Evolutionary conservation across 2,329 filamentous ascomycete genomes (phyloP).

Genomic region (Dothideomycetes sp.): DNA sequence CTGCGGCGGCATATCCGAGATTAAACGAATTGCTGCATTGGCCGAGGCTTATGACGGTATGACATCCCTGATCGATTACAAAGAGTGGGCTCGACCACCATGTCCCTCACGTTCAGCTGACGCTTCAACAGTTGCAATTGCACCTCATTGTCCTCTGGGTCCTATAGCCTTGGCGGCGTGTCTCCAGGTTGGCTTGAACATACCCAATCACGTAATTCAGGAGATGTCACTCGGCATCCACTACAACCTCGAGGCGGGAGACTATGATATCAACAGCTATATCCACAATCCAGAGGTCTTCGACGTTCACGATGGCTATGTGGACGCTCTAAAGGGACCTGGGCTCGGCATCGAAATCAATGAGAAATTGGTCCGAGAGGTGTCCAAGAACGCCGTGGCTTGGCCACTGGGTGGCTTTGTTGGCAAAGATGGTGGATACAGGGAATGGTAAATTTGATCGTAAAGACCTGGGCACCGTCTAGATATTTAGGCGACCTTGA

Average conservation of each 20-base stretch:
- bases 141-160: conserved; percentile 61
- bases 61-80: too few relatives aligned
- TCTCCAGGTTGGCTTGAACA: conserved; percentile 52
- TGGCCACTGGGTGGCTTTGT: conserved; percentile 58
- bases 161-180: conserved; percentile 61
- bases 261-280: conserved; percentile 42
- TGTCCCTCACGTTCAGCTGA: background rate
- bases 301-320: conserved; percentile 14
- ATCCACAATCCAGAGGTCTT: conserved; percentile 15
- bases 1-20: conserved; percentile 60
- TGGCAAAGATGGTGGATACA: conserved; percentile 52
- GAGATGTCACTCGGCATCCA: conserved; percentile 73
- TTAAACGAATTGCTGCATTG: conserved; percentile 57
- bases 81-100: background rate
- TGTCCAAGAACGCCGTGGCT: conserved; percentile 46
- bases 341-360: conserved; percentile 30
- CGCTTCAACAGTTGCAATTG: conserved; percentile 37
- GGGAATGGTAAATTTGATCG: conserved; percentile 60
- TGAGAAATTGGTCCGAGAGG: conserved; percentile 51
- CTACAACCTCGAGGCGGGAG: conserved; percentile 53
- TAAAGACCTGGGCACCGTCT: too few relatives aligned
- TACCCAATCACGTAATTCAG: conserved; percentile 58
- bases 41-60: conserved; percentile 20
- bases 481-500: conserved; percentile 18
- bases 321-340: conserved; percentile 13